Conservation (phyloP, 73 alveolate species). For the Stentor roeselii region DNA sequence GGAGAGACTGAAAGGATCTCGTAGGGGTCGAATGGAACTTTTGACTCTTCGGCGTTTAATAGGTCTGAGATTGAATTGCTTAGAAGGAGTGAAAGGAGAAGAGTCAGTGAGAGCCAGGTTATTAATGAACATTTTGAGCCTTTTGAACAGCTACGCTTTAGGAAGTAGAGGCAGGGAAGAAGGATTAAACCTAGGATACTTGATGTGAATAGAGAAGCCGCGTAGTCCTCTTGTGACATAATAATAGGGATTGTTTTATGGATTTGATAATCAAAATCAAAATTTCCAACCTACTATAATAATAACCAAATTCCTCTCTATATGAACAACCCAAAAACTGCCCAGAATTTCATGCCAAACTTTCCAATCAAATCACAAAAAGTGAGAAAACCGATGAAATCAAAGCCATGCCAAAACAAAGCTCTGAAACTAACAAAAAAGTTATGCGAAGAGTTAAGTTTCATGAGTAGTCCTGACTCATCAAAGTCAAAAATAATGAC, state of each 20-base stretch:
- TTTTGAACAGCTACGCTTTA: neutral
- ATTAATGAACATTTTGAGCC: too few species aligned
- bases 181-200: neutral
- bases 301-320: neutral
- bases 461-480: too few species aligned
- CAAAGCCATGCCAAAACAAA: neutral
- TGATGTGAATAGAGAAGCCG: neutral
- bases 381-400: neutral
- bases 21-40: slow-evolving; percentile 36
- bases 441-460: neutral
- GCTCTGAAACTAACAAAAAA: neutral
- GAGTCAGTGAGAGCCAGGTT: too few species aligned
- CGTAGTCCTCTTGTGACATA: slow-evolving; percentile 5
- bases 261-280: neutral
- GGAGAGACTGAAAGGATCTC: slow-evolving; percentile 1
- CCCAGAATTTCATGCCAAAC: neutral
- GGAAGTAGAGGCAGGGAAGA: neutral
- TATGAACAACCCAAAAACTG: neutral
- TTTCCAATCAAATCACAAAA: neutral
- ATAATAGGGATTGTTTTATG: neutral
- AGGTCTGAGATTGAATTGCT: neutral
- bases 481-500: neutral
- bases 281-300: neutral
- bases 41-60: neutral
- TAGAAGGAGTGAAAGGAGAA: neutral